A percentile compares a stretch with the other conserved stretches of the same genome.
Conservation (phyloP, 2,329 filamentous ascomycete genomes). For the Aspergillus sp. region DNA sequence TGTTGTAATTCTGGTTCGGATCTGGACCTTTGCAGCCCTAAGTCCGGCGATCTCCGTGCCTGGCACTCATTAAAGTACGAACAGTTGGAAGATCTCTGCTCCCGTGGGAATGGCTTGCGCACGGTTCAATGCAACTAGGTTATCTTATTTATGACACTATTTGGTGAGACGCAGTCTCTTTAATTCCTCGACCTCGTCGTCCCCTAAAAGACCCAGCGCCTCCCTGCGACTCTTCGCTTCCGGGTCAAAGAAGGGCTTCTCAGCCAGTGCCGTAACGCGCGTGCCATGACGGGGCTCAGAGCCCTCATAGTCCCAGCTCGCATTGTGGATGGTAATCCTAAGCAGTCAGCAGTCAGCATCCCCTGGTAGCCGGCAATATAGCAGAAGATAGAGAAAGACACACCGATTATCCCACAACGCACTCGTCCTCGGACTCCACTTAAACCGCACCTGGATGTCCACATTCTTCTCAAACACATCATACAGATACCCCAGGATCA, state of each 20-base stretch:
- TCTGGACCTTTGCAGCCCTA: too few relatives aligned
- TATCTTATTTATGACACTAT: neutral
- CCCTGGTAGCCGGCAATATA: too few relatives aligned
- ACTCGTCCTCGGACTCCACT: conserved; percentile 66
- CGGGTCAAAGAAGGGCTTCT: conserved; percentile 68
- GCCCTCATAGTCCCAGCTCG: conserved; percentile 71
- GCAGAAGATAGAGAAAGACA: conserved; percentile 18
- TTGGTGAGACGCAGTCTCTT: neutral
- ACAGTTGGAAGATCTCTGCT: too few relatives aligned
- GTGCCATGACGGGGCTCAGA: conserved; percentile 69
- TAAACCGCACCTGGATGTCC: conserved; percentile 71
- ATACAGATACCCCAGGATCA: conserved; percentile 66
- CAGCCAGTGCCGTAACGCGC: conserved; percentile 67
- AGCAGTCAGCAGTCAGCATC: neutral
- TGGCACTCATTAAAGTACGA: too few relatives aligned
- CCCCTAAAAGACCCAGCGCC: conserved; percentile 63
- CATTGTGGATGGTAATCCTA: conserved; percentile 72
- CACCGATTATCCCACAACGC: conserved; percentile 71
- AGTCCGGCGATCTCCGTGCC: too few relatives aligned
- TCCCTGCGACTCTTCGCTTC: conserved; percentile 66
- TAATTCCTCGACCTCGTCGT: conserved; percentile 47
- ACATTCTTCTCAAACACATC: conserved; percentile 69
- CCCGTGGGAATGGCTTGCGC: too few relatives aligned
- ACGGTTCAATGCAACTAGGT: too few relatives aligned
- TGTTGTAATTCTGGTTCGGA: too few relatives aligned